phyloP scores from a whole-genome alignment of 2,329 filamentous ascomycete species.

The Apiospora rasikravindrae region DNA sequence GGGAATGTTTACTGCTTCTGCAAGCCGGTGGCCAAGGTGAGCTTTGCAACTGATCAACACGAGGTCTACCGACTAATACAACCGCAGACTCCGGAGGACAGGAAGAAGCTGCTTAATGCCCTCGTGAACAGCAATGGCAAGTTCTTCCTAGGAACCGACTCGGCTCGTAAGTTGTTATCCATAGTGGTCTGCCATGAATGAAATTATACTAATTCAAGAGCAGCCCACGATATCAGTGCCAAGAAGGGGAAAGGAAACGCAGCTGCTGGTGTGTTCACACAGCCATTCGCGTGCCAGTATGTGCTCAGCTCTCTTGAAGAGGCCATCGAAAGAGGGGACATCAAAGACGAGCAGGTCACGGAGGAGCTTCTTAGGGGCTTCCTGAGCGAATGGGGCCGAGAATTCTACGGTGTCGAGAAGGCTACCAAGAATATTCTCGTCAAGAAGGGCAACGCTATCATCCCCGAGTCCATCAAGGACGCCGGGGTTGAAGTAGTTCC shows the following conservation, averaged over 20 bases:
- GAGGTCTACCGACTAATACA: slow-evolving; percentile 39
- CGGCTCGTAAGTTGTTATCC: slow-evolving; percentile 60
- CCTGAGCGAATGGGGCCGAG: slow-evolving; percentile 36
- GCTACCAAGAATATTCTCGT: slow-evolving; percentile 23
- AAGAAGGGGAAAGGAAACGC: slow-evolving; percentile 64
- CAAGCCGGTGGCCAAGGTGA: slow-evolving; percentile 68
- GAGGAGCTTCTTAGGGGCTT: slow-evolving; percentile 37
- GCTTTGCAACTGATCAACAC: slow-evolving; percentile 9
- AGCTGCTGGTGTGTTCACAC: slow-evolving; percentile 79
- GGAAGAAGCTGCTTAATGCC: slow-evolving; percentile 73
- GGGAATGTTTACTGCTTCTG: slow-evolving; percentile 64
- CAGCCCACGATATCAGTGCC: slow-evolving; percentile 56
- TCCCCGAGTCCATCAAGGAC: slow-evolving; percentile 59
- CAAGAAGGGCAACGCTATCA: slow-evolving; percentile 45
- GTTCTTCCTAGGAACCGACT: slow-evolving; percentile 78
- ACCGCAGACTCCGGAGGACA: slow-evolving; percentile 53
- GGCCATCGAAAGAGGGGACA: slow-evolving; percentile 43
- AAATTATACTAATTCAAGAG: slow-evolving; percentile 2
- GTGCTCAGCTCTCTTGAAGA: slow-evolving; percentile 63
- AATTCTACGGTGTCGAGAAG: slow-evolving; percentile 30
- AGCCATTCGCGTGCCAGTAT: slow-evolving; percentile 63
- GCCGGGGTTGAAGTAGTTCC: slow-evolving; percentile 68
- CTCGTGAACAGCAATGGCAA: slow-evolving; percentile 63
- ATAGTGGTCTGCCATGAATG: slow-evolving; percentile 38
- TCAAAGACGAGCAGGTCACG: slow-evolving; percentile 36